Evolutionary conservation across 139 green algal species (phyloP), one percentile per base, ranked within the genome.

Genomic region (Mesostigma viride): DNA sequence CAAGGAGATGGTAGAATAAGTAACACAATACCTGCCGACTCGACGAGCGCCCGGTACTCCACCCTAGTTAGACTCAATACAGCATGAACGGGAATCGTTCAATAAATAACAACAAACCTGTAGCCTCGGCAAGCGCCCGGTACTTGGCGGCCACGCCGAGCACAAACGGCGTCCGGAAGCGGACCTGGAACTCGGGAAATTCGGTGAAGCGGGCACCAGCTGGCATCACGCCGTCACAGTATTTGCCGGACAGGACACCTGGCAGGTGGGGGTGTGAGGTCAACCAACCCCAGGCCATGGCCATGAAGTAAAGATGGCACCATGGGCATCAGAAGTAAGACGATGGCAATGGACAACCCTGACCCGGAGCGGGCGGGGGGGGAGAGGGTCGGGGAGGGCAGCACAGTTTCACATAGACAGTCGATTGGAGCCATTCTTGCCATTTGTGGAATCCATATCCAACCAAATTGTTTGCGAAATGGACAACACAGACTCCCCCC

Each of bases 171-270:
- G 47, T 70, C 17, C 53, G 17, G 63, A 72, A 81, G 31, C 74
- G 51, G 22, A 47, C 35, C 59, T 69, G 56, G 58, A 69, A 81
- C 2, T 30, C 30, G 2, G 69, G 8, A 33, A 69, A 81, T 14
- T 65, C n/a, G 6, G 65, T 65, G 31, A 81, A 68, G 5, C 74
- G 63, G 0, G 64, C 59, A 2, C 53, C 59, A 27, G 34, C 48
- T 22, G 74, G 74, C 35, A 35, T 48, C 26, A 31, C 62, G 40
- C 69, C 74, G 5, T 72, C 45, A 22, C 64, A 28, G 57, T 81
- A 81, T 35, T 81, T 81, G 17, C 74, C 74, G 26, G 70, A 70
- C 36, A 81, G 61, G 3, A 44, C 40, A 2, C 74, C 74, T 76
- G 69, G 11, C 8, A 14, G 30, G 11, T 27, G 30, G 14, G 56